These are phyloP conservation scores for Ophiorrhiza pumila DNA, from an alignment of 257 asterid species.

Conservation along the genomic window DNA sequence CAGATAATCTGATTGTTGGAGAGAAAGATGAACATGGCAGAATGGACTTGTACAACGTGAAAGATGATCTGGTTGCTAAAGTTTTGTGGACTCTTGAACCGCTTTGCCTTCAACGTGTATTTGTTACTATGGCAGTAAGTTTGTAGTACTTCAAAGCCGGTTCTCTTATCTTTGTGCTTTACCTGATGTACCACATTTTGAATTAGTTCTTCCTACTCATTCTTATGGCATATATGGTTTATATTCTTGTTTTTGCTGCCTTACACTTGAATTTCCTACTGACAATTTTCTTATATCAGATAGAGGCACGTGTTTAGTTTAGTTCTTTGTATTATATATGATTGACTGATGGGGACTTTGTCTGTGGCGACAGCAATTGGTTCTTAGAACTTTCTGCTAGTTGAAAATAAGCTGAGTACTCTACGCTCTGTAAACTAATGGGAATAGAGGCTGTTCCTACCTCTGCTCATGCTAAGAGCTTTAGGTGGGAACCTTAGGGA, in stretches of 20 bases:
- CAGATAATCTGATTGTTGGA: conserved; percentile 28
- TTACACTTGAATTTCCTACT: background rate
- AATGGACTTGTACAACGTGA: conserved; percentile 39
- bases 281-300: background rate
- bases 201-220: background rate
- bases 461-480: background rate
- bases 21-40: conserved; percentile 35
- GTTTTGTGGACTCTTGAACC: conserved; percentile 73
- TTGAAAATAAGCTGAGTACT: background rate
- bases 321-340: background rate
- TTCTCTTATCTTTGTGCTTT: background rate
- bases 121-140: conserved; percentile 85
- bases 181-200: background rate
- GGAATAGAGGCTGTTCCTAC: background rate
- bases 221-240: background rate
- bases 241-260: background rate
- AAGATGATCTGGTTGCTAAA: conserved; percentile 69
- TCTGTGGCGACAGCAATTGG: background rate
- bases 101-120: conserved; percentile 50
- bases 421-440: background rate
- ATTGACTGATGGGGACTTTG: background rate
- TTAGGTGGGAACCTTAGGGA: background rate
- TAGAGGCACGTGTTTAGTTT: background rate
- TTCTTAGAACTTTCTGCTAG: background rate
- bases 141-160: background rate